Conservation (phyloP, 1,284 basidiomycete genomes). For the Pyrrhoderma lamaoense region DNA sequence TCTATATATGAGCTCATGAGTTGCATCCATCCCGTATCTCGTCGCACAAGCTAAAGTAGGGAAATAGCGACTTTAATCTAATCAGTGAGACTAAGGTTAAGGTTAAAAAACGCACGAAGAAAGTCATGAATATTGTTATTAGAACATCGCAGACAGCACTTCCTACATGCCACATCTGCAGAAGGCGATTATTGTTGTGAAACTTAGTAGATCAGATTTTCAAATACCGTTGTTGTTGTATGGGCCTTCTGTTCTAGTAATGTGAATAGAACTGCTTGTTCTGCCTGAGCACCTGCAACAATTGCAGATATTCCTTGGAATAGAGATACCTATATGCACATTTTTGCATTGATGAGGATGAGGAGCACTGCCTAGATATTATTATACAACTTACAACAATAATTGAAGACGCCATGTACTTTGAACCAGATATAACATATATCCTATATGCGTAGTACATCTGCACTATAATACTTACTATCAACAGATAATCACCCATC, state of each 20-base stretch:
- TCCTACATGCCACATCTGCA: constrained; percentile 1
- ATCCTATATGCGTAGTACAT: constrained; percentile 1
- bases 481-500: background rate
- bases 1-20: background rate
- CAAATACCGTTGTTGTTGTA: background rate
- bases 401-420: background rate
- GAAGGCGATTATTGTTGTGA: too few species aligned
- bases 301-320: background rate
- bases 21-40: constrained; percentile 1
- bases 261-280: background rate
- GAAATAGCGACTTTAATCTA: background rate
- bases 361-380: too few species aligned
- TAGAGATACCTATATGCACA: background rate
- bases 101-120: background rate
- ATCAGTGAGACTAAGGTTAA: background rate
- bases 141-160: constrained; percentile 3
- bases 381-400: background rate
- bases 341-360: background rate
- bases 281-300: background rate
- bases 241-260: background rate
- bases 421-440: background rate
- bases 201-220: background rate
- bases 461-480: constrained; percentile 1
- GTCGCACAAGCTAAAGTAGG: background rate
- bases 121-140: background rate